These are phyloP conservation scores for Cucumis hystrix DNA, from an alignment of 306 rosid genomes.

Conservation along the genomic window DNA sequence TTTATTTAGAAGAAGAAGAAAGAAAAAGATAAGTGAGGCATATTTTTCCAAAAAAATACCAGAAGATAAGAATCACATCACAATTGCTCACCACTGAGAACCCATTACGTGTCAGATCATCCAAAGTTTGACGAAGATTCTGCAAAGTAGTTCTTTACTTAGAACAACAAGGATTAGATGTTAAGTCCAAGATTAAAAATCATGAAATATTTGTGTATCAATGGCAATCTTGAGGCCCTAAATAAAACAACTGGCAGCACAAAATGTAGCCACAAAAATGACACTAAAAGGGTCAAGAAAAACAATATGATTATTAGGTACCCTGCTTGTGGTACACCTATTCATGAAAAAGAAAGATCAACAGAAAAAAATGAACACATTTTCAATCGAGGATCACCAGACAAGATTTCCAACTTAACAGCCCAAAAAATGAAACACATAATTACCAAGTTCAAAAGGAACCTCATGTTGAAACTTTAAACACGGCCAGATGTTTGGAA, in stretches of 20 bases:
- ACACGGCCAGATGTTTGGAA: background rate
- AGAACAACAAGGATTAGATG: slow-evolving; percentile 11
- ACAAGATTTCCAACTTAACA: background rate
- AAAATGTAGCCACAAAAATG: background rate
- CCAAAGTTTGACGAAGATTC: slow-evolving; percentile 96
- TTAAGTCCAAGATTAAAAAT: background rate
- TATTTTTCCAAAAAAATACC: background rate
- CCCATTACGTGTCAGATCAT: slow-evolving; percentile 74
- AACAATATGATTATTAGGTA: background rate
- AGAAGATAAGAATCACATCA: background rate
- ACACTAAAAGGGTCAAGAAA: background rate
- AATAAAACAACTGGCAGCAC: background rate
- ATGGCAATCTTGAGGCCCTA: background rate
- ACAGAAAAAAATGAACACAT: background rate
- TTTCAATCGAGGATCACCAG: background rate
- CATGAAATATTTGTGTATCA: background rate
- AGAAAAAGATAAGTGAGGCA: background rate
- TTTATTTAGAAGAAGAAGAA: background rate
- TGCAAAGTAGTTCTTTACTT: slow-evolving; percentile 23
- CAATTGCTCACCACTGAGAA: slow-evolving; percentile 68
- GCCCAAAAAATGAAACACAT: background rate
- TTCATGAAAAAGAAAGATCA: background rate
- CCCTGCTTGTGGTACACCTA: background rate
- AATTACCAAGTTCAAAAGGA: background rate
- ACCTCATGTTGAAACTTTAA: background rate